Conservation (phyloP, 768 basidiomycete genomes). For the Panaeolus papilionaceus region DNA sequence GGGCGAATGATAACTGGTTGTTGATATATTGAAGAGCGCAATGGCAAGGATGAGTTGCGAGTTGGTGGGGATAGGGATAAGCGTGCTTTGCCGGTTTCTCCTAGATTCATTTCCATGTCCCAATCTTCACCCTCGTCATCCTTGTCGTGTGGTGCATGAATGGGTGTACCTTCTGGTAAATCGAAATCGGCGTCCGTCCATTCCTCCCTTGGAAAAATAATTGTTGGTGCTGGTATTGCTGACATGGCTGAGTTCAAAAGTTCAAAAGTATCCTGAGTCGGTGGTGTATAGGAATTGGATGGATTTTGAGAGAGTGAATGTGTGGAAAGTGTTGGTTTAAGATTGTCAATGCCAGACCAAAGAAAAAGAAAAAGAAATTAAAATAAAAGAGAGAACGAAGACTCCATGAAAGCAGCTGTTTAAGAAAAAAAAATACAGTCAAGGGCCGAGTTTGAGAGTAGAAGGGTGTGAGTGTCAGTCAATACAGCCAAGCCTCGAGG, state of each 20-base stretch:
- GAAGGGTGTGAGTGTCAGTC: constrained; percentile 18
- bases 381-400: constrained; percentile 14
- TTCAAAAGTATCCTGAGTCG: constrained; percentile 23
- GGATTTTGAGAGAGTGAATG: constrained; percentile 20
- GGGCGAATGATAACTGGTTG: constrained; percentile 70
- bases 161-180: constrained; percentile 72
- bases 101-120: constrained; percentile 80
- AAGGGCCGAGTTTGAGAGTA: constrained; percentile 12
- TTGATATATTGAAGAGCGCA: constrained; percentile 43
- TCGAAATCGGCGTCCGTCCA: constrained; percentile 92
- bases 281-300: neutral
- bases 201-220: constrained; percentile 67
- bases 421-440: neutral
- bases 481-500: constrained; percentile 24
- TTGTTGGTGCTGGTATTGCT: constrained; percentile 63
- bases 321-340: neutral
- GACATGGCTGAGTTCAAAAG: constrained; percentile 46
- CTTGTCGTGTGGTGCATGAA: constrained; percentile 66
- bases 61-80: constrained; percentile 28
- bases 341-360: constrained; percentile 7
- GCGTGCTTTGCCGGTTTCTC: constrained; percentile 55
- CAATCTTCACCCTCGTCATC: constrained; percentile 77
- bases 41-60: constrained; percentile 41
- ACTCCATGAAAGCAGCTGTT: constrained; percentile 12
- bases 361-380: constrained; percentile 13